Percentiles rank a stretch among this genome's conserved stretches.
These are phyloP conservation scores for Circinella umbellata DNA, from an alignment of 371 early-diverging fungal species.

Conservation along the genomic window DNA sequence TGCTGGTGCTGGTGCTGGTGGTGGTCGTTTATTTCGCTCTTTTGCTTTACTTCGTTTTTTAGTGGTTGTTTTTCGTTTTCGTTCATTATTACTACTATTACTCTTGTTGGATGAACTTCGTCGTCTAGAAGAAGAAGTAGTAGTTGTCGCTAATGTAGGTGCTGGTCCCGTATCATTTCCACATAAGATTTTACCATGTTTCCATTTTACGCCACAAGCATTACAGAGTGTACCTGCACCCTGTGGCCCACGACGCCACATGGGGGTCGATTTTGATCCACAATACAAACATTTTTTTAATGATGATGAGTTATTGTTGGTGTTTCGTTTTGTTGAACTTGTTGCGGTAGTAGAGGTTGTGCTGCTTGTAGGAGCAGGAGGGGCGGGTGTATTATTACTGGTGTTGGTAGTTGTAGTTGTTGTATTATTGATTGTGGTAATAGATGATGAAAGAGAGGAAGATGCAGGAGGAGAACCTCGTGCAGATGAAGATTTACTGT, in stretches of 20 bases:
- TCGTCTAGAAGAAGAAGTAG: not conserved
- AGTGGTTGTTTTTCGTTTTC: slow-evolving; percentile 2
- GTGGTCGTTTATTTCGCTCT: not conserved
- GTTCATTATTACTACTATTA: slow-evolving; percentile 8
- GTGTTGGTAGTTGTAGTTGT: not conserved
- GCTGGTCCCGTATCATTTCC: slow-evolving; percentile 20
- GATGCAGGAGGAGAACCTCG: slow-evolving; percentile 2
- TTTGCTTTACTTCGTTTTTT: slow-evolving; percentile 6
- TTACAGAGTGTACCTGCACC: slow-evolving; percentile 87
- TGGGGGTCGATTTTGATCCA: slow-evolving; percentile 81
- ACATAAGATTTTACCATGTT: slow-evolving; percentile 69
- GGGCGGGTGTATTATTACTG: not conserved
- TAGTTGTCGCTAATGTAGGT: not conserved
- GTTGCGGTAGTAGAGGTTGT: slow-evolving; percentile 7
- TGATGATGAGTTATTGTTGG: not conserved
- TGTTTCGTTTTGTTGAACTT: not conserved
- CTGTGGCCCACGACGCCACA: slow-evolving; percentile 90
- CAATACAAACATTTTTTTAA: slow-evolving; percentile 76
- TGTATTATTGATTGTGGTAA: not conserved
- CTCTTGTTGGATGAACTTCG: slow-evolving; percentile 7
- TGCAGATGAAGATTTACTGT: slow-evolving; percentile 11
- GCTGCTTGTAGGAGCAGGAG: not conserved
- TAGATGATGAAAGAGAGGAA: not conserved
- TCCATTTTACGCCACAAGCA: slow-evolving; percentile 92
- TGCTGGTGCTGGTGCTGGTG: not conserved